Evolutionary conservation across 148 eudicot species (phyloP).

Genomic region (Linanthus parryae): DNA sequence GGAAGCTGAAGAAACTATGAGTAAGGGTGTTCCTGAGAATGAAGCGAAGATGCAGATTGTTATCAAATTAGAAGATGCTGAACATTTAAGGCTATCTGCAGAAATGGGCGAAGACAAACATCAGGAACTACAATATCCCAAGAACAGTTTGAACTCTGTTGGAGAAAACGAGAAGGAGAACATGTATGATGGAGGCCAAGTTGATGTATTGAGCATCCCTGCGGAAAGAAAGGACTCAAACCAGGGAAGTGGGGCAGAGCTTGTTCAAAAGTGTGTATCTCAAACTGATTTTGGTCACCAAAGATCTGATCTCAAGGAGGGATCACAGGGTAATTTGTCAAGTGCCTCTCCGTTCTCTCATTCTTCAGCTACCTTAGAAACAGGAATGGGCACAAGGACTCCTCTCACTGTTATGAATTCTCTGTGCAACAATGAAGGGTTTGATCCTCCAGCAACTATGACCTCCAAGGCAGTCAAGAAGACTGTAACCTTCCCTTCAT

Average conservation of each 20-base stretch:
- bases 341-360: neutral
- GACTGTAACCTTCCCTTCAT: slow-evolving; percentile 12
- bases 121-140: neutral
- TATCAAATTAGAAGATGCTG: too few species aligned
- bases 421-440: slow-evolving; percentile 9
- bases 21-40: too few species aligned
- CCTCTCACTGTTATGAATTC: slow-evolving; percentile 46
- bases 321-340: slow-evolving; percentile 1
- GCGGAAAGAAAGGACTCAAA: slow-evolving; percentile 8
- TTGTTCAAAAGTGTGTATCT: slow-evolving; percentile 1
- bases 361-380: slow-evolving; percentile 7
- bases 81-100: too few species aligned
- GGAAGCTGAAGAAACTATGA: too few species aligned
- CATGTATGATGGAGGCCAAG: slow-evolving; percentile 16
- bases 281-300: slow-evolving; percentile 4
- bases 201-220: slow-evolving; percentile 1
- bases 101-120: slow-evolving; percentile 5
- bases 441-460: slow-evolving; percentile 13
- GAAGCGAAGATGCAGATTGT: too few species aligned
- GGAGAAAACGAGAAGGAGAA: slow-evolving; percentile 14
- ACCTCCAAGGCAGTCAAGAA: slow-evolving; percentile 17
- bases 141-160: slow-evolving; percentile 6
- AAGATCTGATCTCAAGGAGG: slow-evolving; percentile 4
- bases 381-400: slow-evolving; percentile 21
- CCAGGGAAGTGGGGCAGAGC: slow-evolving; percentile 9